phyloP scores from a whole-genome alignment of 371 early-diverging fungal genomes.

The Smittium mucronatum region DNA sequence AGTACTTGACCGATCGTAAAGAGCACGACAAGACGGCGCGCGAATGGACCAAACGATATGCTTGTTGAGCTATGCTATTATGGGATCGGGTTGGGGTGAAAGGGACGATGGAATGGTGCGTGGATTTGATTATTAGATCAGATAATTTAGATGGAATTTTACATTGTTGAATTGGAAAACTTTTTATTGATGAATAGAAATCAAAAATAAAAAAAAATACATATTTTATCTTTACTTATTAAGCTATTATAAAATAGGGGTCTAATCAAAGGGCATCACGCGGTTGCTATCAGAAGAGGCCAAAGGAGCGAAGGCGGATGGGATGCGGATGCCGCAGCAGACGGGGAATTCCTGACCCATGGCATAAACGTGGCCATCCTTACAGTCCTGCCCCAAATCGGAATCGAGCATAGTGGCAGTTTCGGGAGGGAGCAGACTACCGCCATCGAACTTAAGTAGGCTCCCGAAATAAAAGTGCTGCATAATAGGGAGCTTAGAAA shows the following conservation, averaged over 20 bases:
- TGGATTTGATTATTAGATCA: too few species aligned
- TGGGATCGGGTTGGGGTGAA: too few species aligned
- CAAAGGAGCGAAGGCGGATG: slow-evolving; percentile 83
- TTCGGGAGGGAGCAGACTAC: slow-evolving; percentile 13
- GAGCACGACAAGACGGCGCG: slow-evolving; percentile 84
- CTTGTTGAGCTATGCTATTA: slow-evolving; percentile 27
- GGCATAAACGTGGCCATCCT: slow-evolving; percentile 64
- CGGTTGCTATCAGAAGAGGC: slow-evolving; percentile 1
- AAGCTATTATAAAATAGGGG: too few species aligned
- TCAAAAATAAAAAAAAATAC: too few species aligned
- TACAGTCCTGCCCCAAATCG: slow-evolving; percentile 41
- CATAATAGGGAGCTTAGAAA: slow-evolving; percentile 93
- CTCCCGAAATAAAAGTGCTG: slow-evolving; percentile 97
- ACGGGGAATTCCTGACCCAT: slow-evolving; percentile 85
- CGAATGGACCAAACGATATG: slow-evolving; percentile 83
- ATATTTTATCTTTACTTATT: too few species aligned
- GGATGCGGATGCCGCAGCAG: slow-evolving; percentile 90
- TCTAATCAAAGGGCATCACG: slow-evolving; percentile 11
- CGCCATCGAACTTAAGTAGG: slow-evolving; percentile 26
- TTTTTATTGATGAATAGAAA: too few species aligned
- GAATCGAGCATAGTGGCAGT: slow-evolving; percentile 36
- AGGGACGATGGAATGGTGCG: too few species aligned
- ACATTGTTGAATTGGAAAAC: too few species aligned
- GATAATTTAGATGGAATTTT: too few species aligned
- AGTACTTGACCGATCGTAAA: slow-evolving; percentile 71